Evolutionary conservation across 768 basidiomycete species (phyloP).

Genomic region (Megacollybia marginata): DNA sequence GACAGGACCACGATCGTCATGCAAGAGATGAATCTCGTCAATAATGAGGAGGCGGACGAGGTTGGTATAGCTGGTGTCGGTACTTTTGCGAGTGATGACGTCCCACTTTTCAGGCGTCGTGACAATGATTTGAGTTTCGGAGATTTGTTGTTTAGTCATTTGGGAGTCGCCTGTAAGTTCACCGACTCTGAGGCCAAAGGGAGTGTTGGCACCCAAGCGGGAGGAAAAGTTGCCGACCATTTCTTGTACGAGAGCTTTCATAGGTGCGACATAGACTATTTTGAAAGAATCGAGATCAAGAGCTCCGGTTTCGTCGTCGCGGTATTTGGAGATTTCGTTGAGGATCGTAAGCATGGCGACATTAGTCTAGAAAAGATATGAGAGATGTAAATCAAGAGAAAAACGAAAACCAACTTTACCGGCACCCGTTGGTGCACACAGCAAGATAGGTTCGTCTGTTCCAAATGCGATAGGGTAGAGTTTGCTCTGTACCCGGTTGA

Average conservation of each 20-base stretch:
- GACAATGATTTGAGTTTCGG: slow-evolving; percentile 96
- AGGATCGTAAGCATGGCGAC: slow-evolving; percentile 95
- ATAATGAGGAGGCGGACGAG: slow-evolving; percentile 95
- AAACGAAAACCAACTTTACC: slow-evolving; percentile 66
- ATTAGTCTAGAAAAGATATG: slow-evolving; percentile 63
- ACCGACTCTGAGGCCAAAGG: slow-evolving; percentile 77
- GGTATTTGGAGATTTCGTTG: slow-evolving; percentile 81
- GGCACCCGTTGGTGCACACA: slow-evolving; percentile 97
- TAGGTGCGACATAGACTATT: slow-evolving; percentile 95
- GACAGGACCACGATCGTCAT: slow-evolving; percentile 97
- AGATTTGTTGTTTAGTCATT: slow-evolving; percentile 96
- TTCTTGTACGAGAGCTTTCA: slow-evolving; percentile 99
- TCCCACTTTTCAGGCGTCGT: slow-evolving; percentile 99
- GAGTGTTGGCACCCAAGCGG: slow-evolving; percentile 42
- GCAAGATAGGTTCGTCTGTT: slow-evolving; percentile 87
- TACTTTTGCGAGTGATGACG: slow-evolving; percentile 96
- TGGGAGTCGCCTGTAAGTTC: slow-evolving; percentile 97
- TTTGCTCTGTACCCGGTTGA: slow-evolving; percentile 93
- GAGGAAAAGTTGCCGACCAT: slow-evolving; percentile 93
- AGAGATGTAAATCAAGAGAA: slow-evolving; percentile 8
- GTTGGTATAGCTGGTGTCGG: slow-evolving; percentile 95
- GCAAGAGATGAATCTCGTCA: slow-evolving; percentile 95
- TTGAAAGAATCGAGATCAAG: slow-evolving; percentile 92
- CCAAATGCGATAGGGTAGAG: slow-evolving; percentile 90
- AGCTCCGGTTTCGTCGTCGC: slow-evolving; percentile 70